Percentiles rank a stretch among this genome's conserved stretches.
Conservation (phyloP, 257 asterid genomes). For the Verbascum thapsus region DNA sequence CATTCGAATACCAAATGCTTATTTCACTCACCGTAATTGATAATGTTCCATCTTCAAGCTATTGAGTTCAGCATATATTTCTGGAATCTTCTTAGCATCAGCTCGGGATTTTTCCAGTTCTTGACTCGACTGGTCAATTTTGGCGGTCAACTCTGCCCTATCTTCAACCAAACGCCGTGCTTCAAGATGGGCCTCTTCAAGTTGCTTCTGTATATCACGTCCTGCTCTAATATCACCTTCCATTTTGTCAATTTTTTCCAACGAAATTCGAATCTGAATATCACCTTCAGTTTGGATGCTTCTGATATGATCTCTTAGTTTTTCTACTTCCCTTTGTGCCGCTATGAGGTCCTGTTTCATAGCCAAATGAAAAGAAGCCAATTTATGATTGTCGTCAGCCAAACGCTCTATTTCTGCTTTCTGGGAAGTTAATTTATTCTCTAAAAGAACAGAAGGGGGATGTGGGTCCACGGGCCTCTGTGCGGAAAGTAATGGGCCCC, state of each 20-base stretch:
- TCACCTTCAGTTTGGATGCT: slow-evolving; percentile 73
- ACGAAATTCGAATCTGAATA: slow-evolving; percentile 61
- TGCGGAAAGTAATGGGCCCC: slow-evolving; percentile 40
- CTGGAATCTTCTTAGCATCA: slow-evolving; percentile 57
- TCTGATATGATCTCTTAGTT: slow-evolving; percentile 61
- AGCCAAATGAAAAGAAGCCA: slow-evolving; percentile 59
- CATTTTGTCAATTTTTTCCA: slow-evolving; percentile 68
- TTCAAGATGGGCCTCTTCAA: slow-evolving; percentile 57
- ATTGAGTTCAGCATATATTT: slow-evolving; percentile 61
- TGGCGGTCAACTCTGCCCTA: slow-evolving; percentile 53
- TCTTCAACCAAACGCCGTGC: slow-evolving; percentile 57
- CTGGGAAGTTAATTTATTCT: slow-evolving; percentile 53
- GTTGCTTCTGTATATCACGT: slow-evolving; percentile 52
- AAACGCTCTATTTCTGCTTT: slow-evolving; percentile 63
- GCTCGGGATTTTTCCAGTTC: slow-evolving; percentile 57
- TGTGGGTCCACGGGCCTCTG: slow-evolving; percentile 42
- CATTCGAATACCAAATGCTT: slow-evolving; percentile 2
- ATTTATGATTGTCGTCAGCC: slow-evolving; percentile 60
- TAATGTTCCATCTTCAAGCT: slow-evolving; percentile 64
- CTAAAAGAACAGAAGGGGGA: slow-evolving; percentile 40
- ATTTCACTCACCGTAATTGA: slow-evolving; percentile 65
- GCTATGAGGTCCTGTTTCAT: slow-evolving; percentile 64
- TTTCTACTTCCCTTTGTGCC: slow-evolving; percentile 57
- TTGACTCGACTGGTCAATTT: slow-evolving; percentile 52
- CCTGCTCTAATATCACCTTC: slow-evolving; percentile 59